Evolutionary conservation across 2,329 filamentous ascomycete species (phyloP).

Genomic region (Blumeria hordei): DNA sequence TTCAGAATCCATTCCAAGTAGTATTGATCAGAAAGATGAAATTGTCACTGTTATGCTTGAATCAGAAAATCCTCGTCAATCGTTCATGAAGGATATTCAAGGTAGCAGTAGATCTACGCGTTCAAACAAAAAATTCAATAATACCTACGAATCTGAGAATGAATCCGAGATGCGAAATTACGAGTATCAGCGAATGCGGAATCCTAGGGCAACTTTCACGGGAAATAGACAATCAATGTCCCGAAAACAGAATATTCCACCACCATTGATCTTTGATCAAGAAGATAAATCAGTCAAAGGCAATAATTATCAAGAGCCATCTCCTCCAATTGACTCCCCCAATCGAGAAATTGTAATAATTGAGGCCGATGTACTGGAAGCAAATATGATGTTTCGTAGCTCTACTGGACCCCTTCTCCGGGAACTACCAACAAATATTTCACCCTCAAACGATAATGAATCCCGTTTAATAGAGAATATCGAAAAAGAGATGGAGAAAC

Average conservation of each 20-base stretch:
- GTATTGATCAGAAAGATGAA: slow-evolving; percentile 14
- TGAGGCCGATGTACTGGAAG: slow-evolving; percentile 13
- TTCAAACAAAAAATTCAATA: neutral
- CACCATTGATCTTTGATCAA: slow-evolving; percentile 26
- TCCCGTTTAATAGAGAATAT: slow-evolving; percentile 27
- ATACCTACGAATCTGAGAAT: neutral
- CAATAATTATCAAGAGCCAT: slow-evolving; percentile 16
- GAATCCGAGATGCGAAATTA: neutral
- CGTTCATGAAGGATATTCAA: slow-evolving; percentile 4
- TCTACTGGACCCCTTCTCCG: slow-evolving; percentile 11
- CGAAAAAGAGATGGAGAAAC: slow-evolving; percentile 34
- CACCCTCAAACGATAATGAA: slow-evolving; percentile 1
- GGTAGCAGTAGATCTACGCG: neutral
- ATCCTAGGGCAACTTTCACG: slow-evolving; percentile 34
- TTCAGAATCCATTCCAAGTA: neutral
- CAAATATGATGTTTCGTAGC: slow-evolving; percentile 11
- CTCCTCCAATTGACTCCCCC: slow-evolving; percentile 11
- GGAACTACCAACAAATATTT: slow-evolving; percentile 6
- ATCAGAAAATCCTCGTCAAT: slow-evolving; percentile 8
- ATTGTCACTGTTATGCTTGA: slow-evolving; percentile 24
- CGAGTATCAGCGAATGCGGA: slow-evolving; percentile 34
- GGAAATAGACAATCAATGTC: slow-evolving; percentile 20
- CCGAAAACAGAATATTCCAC: slow-evolving; percentile 26
- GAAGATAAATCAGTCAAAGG: slow-evolving; percentile 19
- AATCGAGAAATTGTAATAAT: slow-evolving; percentile 12